Base-by-base conservation (phyloP, 2,329 filamentous ascomycete species). In the Sporothrix pseudoabietina region DNA sequence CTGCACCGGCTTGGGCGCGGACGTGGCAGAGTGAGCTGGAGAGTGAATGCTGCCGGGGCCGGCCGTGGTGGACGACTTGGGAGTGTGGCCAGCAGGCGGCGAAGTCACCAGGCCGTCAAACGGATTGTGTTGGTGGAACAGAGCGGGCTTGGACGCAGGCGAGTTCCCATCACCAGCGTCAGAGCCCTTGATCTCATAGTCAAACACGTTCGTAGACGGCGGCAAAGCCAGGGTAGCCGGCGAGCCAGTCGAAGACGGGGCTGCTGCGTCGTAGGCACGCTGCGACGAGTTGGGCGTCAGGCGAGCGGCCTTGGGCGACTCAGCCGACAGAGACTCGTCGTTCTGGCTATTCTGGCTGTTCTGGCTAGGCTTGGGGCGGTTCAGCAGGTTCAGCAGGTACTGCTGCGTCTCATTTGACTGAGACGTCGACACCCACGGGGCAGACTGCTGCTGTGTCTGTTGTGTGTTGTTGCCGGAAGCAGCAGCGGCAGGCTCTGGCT, bases 331-430 rank as follows among this genome's bases (percentile, higher is more conserved):
- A 6, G 81, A 78, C 76, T 83, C 82, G 65, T 90, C 87, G 66
- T 83, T 85, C 80, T 91, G 89, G 73, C 86, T 85, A 14, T 26
- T 26, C 26, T 26, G 26, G 26, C 26, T 26, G 66, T 83, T 85
- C 80, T 91, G 89, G 73, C 86, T 85, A 14, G 89, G 89, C 82
- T 91, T 94, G 71, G 92, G 90, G 68, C 92, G 90, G 79, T 94
- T 96, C 76, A 99, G 87, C 74, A 98, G 86, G 78, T 93, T 92
- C 75, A 98, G 89, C 66, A 99, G 86, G 79, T 96, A 92, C 76
- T 95, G 91, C 81, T 97, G 92, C 4, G 94, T 93, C 80, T 94
- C 91, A 65, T 89, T 86, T 30, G 87, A 83, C 71, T 89, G 87
- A 59, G 87, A 84, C 47, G 84, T 83, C 35, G 84, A 81, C 75